Conservation (phyloP, 345 rosid genomes). For the Euphorbia peplus region DNA sequence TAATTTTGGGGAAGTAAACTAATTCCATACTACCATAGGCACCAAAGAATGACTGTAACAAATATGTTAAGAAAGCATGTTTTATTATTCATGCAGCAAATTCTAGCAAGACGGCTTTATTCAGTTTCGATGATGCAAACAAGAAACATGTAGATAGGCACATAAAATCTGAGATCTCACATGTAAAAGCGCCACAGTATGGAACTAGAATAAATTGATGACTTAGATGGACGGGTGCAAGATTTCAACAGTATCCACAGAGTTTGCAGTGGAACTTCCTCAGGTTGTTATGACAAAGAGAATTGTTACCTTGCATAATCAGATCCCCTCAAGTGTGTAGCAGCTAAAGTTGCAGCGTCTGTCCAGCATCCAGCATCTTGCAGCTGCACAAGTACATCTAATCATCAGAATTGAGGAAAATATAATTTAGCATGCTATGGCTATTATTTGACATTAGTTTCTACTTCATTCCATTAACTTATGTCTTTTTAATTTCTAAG, state of each 20-base stretch:
- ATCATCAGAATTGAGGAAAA: neutral
- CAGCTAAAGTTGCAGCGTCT: constrained; percentile 97
- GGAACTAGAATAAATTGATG: neutral
- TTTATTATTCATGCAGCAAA: neutral
- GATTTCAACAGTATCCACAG: constrained; percentile 1
- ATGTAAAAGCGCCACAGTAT: neutral
- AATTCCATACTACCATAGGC: too few relatives aligned
- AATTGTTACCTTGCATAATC: constrained; percentile 76
- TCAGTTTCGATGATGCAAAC: neutral
- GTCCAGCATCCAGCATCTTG: constrained; percentile 99
- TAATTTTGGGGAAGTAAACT: too few relatives aligned
- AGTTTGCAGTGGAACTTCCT: neutral
- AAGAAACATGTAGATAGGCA: neutral
- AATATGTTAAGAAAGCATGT: too few relatives aligned
- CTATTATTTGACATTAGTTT: neutral
- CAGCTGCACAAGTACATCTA: constrained; percentile 40
- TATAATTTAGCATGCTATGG: neutral
- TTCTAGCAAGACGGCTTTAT: neutral
- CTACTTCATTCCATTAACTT: neutral
- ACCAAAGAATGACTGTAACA: too few relatives aligned
- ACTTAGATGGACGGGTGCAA: neutral
- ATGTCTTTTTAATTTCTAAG: neutral
- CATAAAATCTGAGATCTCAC: neutral
- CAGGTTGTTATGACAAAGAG: neutral
- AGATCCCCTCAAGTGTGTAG: constrained; percentile 91